These are phyloP conservation scores for Stereocaulon alpinum DNA, from an alignment of 495 filamentous ascomycete species.

Conservation along the genomic window DNA sequence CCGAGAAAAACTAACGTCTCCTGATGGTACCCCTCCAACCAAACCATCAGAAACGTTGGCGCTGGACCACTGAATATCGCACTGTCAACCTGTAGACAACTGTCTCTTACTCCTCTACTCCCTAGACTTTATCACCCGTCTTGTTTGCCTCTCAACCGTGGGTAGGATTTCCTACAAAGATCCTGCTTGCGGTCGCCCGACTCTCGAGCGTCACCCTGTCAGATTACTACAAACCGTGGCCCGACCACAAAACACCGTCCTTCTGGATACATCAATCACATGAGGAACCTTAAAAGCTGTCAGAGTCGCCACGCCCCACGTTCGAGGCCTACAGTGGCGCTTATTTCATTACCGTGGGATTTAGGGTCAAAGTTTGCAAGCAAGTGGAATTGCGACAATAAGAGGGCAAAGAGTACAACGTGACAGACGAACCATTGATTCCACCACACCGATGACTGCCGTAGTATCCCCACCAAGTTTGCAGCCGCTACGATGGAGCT, in stretches of 20 bases:
- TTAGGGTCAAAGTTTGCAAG: constrained; percentile 21
- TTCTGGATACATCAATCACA: constrained; percentile 23
- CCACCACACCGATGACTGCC: constrained; percentile 68
- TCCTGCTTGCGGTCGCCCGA: constrained; percentile 3
- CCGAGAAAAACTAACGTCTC: constrained; percentile 11
- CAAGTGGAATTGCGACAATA: constrained; percentile 3
- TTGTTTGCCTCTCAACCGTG: neutral
- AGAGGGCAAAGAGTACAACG: neutral
- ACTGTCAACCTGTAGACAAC: neutral
- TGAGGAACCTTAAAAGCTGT: constrained; percentile 26
- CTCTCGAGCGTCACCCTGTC: constrained; percentile 1
- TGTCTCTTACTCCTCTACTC: neutral
- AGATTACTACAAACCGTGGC: neutral
- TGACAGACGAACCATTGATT: neutral
- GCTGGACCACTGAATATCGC: neutral
- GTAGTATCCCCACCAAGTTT: constrained; percentile 90
- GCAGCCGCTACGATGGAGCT: constrained; percentile 54
- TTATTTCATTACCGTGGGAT: constrained; percentile 14
- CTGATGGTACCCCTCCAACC: constrained; percentile 17
- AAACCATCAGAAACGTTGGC: constrained; percentile 1
- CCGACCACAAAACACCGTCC: neutral
- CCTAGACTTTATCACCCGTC: neutral
- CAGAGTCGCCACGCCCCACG: constrained; percentile 32
- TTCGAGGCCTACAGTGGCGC: constrained; percentile 16
- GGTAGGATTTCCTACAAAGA: neutral